A percentile compares a stretch with the other conserved stretches of the same genome.
Evolutionary conservation across 371 early-diverging fungal genomes (phyloP).

Genomic region (Actinomortierella ambigua): DNA sequence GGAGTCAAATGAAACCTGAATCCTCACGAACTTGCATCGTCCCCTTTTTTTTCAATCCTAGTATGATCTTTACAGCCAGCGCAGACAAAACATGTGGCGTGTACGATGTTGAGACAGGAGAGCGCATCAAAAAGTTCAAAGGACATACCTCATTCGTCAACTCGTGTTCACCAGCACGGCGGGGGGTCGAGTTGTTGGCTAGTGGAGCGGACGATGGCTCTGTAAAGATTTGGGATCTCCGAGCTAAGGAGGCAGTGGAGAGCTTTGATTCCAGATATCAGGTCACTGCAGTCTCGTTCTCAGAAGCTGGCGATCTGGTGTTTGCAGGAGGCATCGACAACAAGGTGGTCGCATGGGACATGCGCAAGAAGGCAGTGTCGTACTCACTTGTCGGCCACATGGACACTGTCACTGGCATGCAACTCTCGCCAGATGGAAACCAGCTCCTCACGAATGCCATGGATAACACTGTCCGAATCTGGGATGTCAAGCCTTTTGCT

Average conservation of each 20-base stretch:
- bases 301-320: constrained; percentile 79
- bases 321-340: constrained; percentile 94
- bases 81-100: constrained; percentile 40
- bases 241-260: constrained; percentile 75
- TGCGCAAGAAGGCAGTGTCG: constrained; percentile 70
- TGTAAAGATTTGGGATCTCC: constrained; percentile 73
- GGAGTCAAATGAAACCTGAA: background rate
- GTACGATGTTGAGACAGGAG: constrained; percentile 57
- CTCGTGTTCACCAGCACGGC: constrained; percentile 67
- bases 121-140: constrained; percentile 73
- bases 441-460: constrained; percentile 83
- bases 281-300: constrained; percentile 80
- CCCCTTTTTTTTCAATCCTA: background rate
- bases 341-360: constrained; percentile 88
- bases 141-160: constrained; percentile 84
- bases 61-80: constrained; percentile 59
- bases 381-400: constrained; percentile 83
- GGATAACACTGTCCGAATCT: constrained; percentile 95
- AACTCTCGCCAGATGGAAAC: constrained; percentile 84
- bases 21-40: constrained; percentile 1
- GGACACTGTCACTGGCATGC: constrained; percentile 90
- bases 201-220: constrained; percentile 82
- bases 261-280: constrained; percentile 75
- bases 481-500: constrained; percentile 94
- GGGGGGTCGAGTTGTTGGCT: constrained; percentile 74